A percentile compares a stretch with the other conserved stretches of the same genome.
These are phyloP conservation scores for Zhuliangozyma parablackwelliae DNA, from an alignment of 1,139 yeast species.

Conservation along the genomic window DNA sequence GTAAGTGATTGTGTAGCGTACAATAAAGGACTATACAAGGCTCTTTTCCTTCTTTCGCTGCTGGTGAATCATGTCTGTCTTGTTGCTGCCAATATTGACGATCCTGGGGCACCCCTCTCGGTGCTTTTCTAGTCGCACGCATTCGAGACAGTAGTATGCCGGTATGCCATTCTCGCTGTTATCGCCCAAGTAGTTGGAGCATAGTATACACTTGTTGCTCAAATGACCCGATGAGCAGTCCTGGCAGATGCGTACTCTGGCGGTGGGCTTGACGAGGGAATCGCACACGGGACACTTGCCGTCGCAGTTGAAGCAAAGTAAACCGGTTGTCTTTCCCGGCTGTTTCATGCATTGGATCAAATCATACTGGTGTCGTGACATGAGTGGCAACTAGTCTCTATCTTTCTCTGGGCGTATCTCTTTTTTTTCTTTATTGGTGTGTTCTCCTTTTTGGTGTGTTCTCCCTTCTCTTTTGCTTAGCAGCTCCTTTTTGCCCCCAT, in stretches of 20 bases:
- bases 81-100: conserved; percentile 71
- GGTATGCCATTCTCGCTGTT: conserved; percentile 40
- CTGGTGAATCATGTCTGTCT: conserved; percentile 65
- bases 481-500: neutral
- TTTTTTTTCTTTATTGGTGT: neutral
- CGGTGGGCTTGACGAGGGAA: conserved; percentile 72
- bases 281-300: conserved; percentile 93
- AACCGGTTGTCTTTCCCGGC: conserved; percentile 71
- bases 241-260: conserved; percentile 74
- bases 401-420: neutral
- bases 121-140: conserved; percentile 75
- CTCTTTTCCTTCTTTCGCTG: conserved; percentile 21
- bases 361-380: conserved; percentile 92
- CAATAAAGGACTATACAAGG: neutral
- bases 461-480: too few relatives aligned
- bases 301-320: conserved; percentile 80
- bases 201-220: conserved; percentile 65
- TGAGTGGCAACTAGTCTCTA: conserved; percentile 15
- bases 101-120: conserved; percentile 93
- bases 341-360: conserved; percentile 81
- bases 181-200: conserved; percentile 55
- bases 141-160: conserved; percentile 84
- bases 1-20: too few relatives aligned
- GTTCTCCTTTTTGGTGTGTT: neutral
- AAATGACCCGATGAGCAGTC: conserved; percentile 77